A percentile compares a stretch with the other conserved stretches of the same genome.
Conservation (phyloP, 805 yeast species). For the Saturnispora gosingensis region DNA sequence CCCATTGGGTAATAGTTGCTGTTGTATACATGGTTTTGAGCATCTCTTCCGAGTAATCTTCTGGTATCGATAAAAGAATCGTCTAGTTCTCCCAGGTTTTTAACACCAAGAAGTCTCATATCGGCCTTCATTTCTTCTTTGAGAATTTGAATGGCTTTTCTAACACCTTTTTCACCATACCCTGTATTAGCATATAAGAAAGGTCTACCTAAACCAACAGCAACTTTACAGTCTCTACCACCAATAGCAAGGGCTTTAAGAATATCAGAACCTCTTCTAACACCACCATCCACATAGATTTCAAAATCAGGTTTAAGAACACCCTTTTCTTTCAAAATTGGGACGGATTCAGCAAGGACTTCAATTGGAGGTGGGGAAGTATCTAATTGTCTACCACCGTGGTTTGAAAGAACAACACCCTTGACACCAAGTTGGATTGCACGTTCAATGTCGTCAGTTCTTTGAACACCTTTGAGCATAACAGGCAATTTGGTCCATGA, state of each 20-base stretch:
- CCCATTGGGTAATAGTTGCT: conserved; percentile 13
- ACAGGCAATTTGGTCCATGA: conserved; percentile 53
- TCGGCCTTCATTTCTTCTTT: conserved; percentile 53
- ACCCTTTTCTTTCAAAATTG: conserved; percentile 34
- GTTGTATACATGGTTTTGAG: conserved; percentile 11
- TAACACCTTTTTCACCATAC: conserved; percentile 70
- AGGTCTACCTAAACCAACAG: conserved; percentile 64
- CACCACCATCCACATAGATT: conserved; percentile 67
- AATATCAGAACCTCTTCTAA: conserved; percentile 66
- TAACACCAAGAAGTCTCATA: conserved; percentile 60
- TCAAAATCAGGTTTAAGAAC: conserved; percentile 46
- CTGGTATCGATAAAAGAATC: conserved; percentile 32
- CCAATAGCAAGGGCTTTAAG: conserved; percentile 72
- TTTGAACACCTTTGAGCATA: conserved; percentile 73
- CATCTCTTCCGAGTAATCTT: conserved; percentile 17
- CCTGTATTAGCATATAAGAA: conserved; percentile 45
- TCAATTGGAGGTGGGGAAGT: conserved; percentile 68
- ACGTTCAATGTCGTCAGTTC: conserved; percentile 63
- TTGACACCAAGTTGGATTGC: conserved; percentile 65
- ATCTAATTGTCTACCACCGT: conserved; percentile 85
- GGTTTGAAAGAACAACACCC: conserved; percentile 76
- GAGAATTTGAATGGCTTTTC: conserved; percentile 51
- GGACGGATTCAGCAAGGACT: conserved; percentile 61
- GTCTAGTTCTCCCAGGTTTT: conserved; percentile 35
- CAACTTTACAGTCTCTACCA: conserved; percentile 61